A percentile compares a stretch with the other conserved stretches of the same genome.
phyloP scores from a whole-genome alignment of 1,284 basidiomycete genomes.

The Boletus calvinii region DNA sequence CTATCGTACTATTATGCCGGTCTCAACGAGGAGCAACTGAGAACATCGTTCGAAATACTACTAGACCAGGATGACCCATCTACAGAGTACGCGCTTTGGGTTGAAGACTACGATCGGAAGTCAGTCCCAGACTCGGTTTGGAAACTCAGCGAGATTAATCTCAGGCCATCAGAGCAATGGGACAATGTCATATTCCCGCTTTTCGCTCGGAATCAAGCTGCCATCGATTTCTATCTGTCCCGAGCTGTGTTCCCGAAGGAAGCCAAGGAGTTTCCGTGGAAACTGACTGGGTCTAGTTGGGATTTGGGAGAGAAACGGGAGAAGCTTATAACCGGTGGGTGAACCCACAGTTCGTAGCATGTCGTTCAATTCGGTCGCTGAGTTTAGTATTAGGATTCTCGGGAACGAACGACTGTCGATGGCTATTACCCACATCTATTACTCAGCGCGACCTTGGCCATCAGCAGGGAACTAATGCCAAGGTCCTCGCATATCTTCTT shows the following conservation, averaged over 20 bases:
- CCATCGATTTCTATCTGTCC: constrained; percentile 49
- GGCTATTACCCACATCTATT: constrained; percentile 5
- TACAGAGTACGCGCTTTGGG: constrained; percentile 45
- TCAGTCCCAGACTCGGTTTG: constrained; percentile 30
- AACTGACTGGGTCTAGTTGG: constrained; percentile 48
- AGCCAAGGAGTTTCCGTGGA: constrained; percentile 45
- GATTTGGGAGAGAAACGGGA: constrained; percentile 42
- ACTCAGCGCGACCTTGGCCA: constrained; percentile 2
- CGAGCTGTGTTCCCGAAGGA: constrained; percentile 9
- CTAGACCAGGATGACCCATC: constrained; percentile 43
- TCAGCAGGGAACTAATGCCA: constrained; percentile 21
- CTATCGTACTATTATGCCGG: constrained; percentile 52
- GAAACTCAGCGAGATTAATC: constrained; percentile 41
- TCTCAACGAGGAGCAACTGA: constrained; percentile 38
- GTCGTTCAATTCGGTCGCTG: too few species aligned
- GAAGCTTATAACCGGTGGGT: constrained; percentile 1
- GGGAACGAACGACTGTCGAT: constrained; percentile 5
- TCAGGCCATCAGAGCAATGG: constrained; percentile 38
- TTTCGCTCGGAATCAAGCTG: constrained; percentile 38
- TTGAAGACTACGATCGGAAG: constrained; percentile 7
- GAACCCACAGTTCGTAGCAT: not conserved
- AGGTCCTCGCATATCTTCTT: constrained; percentile 44
- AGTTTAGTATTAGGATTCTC: constrained; percentile 8
- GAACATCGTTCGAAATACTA: constrained; percentile 39
- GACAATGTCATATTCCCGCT: constrained; percentile 30